Conservation (phyloP, 352 stramenopile species). For the Globisporangium perplexum region DNA sequence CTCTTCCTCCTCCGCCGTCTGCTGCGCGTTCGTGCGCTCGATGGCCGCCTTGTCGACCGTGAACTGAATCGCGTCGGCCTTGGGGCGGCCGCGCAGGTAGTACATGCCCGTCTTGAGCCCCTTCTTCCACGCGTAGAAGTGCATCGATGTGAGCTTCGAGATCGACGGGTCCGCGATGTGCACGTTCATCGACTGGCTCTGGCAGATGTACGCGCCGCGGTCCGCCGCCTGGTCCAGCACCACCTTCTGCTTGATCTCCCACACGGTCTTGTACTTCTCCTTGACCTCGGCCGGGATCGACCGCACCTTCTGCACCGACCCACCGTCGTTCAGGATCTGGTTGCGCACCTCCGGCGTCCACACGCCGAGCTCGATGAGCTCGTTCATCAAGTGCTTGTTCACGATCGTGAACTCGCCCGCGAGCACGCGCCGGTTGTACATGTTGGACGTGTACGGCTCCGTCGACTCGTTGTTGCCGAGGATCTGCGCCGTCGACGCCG, state of each 20-base stretch:
- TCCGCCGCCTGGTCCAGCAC: conserved; percentile 98
- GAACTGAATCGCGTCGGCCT: conserved; percentile 99
- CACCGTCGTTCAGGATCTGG: conserved; percentile 97
- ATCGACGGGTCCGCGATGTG: conserved; percentile 98
- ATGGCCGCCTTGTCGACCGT: conserved; percentile 97
- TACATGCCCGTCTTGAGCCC: conserved; percentile 99
- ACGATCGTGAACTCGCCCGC: conserved; percentile 99
- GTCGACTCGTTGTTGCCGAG: conserved; percentile 99
- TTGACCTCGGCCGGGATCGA: conserved; percentile 77
- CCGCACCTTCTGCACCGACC: conserved; percentile 93
- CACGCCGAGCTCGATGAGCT: conserved; percentile 94
- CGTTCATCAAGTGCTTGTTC: conserved; percentile 99
- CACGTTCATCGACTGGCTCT: conserved; percentile 97
- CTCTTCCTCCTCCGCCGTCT: conserved; percentile 53
- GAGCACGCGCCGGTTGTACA: conserved; percentile 98
- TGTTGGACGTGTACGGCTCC: conserved; percentile 99
- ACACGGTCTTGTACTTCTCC: conserved; percentile 99
- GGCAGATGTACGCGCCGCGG: conserved; percentile 98
- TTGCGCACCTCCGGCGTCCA: conserved; percentile 98
- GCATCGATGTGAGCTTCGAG: conserved; percentile 98
- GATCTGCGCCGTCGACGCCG: conserved; percentile 98
- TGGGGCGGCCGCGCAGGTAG: conserved; percentile 97
- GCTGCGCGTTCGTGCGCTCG: conserved; percentile 17
- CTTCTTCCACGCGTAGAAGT: conserved; percentile 99
- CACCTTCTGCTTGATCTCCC: conserved; percentile 98